phyloP scores from a whole-genome alignment of 1,284 basidiomycete genomes.

The Cystobasidium slooffiae region DNA sequence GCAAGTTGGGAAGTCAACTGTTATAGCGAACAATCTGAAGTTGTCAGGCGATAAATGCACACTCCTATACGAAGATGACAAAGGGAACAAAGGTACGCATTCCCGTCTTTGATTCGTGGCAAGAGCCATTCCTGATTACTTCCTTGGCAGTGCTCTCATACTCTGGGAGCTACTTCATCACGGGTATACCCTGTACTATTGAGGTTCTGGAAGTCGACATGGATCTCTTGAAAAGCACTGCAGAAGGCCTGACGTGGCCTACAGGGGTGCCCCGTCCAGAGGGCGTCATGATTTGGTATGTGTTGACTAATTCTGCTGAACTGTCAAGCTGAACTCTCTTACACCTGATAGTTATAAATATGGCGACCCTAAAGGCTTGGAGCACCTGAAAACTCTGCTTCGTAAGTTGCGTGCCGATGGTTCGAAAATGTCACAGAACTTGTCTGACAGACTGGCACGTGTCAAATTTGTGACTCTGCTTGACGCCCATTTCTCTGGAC shows the following conservation, averaged over 20 bases:
- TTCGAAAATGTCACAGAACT: not conserved
- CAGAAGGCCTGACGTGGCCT: constrained; percentile 52
- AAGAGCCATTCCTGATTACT: not conserved
- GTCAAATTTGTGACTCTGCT: not conserved
- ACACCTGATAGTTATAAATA: constrained; percentile 51
- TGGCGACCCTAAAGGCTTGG: constrained; percentile 49
- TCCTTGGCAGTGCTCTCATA: constrained; percentile 46
- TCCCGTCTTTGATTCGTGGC: not conserved
- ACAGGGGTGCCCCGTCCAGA: constrained; percentile 50
- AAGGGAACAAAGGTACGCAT: constrained; percentile 47
- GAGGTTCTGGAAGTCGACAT: constrained; percentile 54
- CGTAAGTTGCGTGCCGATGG: constrained; percentile 18
- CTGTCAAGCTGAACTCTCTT: not conserved
- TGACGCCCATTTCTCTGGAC: no score
- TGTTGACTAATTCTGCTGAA: not conserved
- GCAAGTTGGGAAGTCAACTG: constrained; percentile 54
- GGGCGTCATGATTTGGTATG: constrained; percentile 54
- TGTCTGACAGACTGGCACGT: not conserved
- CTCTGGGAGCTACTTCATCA: constrained; percentile 48
- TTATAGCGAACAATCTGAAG: constrained; percentile 51
- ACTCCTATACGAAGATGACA: constrained; percentile 44
- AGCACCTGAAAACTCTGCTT: constrained; percentile 48
- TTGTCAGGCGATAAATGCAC: constrained; percentile 23
- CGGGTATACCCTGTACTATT: constrained; percentile 46
- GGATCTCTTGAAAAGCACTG: constrained; percentile 46